Evolutionary conservation across 225 moss, liverwort and hornwort genomes (phyloP).

Genomic region (Straminergon stramineum): DNA sequence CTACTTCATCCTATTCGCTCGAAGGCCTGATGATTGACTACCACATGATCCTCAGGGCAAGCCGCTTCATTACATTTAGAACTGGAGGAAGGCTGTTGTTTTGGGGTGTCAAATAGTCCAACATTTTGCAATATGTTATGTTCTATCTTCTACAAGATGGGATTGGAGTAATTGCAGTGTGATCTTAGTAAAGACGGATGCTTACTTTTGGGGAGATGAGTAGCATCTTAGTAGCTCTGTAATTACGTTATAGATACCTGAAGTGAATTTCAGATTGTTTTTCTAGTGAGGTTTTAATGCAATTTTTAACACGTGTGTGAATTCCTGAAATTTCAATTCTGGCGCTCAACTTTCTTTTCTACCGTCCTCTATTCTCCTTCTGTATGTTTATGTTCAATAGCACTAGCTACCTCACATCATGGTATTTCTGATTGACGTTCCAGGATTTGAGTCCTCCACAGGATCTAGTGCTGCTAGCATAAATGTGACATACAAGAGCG

Average conservation of each 20-base stretch:
- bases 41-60: neutral
- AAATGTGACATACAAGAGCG: neutral
- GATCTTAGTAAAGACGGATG: neutral
- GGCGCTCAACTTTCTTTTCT: neutral
- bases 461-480: neutral
- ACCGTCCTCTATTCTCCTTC: neutral
- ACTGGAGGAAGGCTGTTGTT: neutral
- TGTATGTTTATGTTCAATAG: neutral
- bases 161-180: neutral
- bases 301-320: neutral
- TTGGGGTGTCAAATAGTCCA: neutral
- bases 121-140: neutral
- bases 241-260: neutral
- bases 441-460: neutral
- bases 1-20: neutral
- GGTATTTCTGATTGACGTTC: neutral
- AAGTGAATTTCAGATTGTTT: neutral
- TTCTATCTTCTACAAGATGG: neutral
- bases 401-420: neutral
- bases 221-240: neutral
- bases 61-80: neutral
- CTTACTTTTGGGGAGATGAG: neutral
- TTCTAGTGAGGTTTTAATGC: neutral
- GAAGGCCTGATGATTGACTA: neutral
- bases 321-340: neutral